Base-by-base conservation (phyloP, 1,284 basidiomycete species). In the Melampsora larici-populina region DNA sequence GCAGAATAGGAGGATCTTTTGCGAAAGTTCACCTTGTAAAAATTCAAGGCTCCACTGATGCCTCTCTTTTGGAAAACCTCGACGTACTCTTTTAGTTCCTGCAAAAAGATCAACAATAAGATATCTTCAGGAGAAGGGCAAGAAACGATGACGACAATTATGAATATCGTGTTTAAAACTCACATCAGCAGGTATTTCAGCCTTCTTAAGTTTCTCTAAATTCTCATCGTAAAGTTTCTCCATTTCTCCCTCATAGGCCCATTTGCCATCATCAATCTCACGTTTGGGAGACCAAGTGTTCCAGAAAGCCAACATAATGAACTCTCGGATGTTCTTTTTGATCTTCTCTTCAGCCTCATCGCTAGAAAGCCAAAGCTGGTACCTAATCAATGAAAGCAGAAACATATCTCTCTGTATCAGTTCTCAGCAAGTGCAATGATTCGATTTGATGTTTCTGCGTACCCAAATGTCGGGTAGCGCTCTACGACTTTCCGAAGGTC, bases 291-390 rank as follows among this genome's bases (percentile, higher is more conserved):
- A 24, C 55, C 55, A 58, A 58, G 55, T 58, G n/a, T 29, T 58
- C 55, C 55, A 58, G 26, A 24, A 58, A 7, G n/a, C 55, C 5
- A 58, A n/a, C 55, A 58, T 58, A 7, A 58, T 58, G 18, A 58
- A 58, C 26, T 58, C 55, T 29, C 26, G 21, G 2, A 58, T 24
- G 26, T 58, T 58, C 55, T 58, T 58, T 13, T 58, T 58, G 26
- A 58, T 58, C 26, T 58, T 58, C 13, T 58, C 55, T 58, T 58
- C 55, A 58, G n/a, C 55, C 26, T 58, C 55, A 58, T n/a, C 21
- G 18, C 55, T 58, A 24, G 55, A n/a, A 15, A 58, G 55, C 55
- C 55, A 58, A 24, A 24, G 21, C 15, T 58, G 55, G n/a, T 58
- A 58, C 55, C 55, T 58, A 43, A 43, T 43, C 7, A 43, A 13